phyloP scores from a whole-genome alignment of 164 flowering plant genomes.

The Nymphaea colorata region DNA sequence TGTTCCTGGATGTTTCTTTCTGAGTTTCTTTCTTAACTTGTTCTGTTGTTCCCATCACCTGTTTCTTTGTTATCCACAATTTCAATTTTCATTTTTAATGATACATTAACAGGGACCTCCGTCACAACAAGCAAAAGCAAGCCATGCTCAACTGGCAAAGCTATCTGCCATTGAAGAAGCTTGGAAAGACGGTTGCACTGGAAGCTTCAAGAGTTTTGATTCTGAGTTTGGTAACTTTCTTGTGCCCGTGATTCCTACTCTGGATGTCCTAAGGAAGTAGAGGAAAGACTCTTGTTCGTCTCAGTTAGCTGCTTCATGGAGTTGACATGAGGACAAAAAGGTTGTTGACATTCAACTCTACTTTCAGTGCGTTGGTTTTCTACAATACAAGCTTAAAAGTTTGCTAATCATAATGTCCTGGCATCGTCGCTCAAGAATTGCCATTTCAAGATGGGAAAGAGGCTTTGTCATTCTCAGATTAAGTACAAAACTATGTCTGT shows the following conservation, averaged over 20 bases:
- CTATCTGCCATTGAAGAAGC: constrained; percentile 42
- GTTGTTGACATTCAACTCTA: not conserved
- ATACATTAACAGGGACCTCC: not conserved
- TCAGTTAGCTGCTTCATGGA: not conserved
- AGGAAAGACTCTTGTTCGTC: no score
- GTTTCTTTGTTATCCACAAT: no score
- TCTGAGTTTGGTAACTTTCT: constrained; percentile 53
- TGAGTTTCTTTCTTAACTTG: not conserved
- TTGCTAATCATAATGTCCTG: no score
- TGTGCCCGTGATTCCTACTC: constrained; percentile 45
- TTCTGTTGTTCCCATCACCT: not conserved
- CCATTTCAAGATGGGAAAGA: no score
- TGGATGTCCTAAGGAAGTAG: constrained; percentile 28
- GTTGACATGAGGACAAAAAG: no score
- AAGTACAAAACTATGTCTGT: no score
- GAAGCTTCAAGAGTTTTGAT: constrained; percentile 38
- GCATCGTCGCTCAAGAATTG: no score
- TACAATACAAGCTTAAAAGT: not conserved
- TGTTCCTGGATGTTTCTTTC: not conserved
- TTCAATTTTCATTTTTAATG: not conserved
- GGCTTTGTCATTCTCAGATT: no score
- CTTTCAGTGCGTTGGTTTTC: not conserved
- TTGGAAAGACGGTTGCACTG: constrained; percentile 45
- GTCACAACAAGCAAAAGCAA: not conserved
- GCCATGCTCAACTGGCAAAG: constrained; percentile 21